Conservation (phyloP, 2,329 filamentous ascomycete genomes). For the Penicillium sp. region DNA sequence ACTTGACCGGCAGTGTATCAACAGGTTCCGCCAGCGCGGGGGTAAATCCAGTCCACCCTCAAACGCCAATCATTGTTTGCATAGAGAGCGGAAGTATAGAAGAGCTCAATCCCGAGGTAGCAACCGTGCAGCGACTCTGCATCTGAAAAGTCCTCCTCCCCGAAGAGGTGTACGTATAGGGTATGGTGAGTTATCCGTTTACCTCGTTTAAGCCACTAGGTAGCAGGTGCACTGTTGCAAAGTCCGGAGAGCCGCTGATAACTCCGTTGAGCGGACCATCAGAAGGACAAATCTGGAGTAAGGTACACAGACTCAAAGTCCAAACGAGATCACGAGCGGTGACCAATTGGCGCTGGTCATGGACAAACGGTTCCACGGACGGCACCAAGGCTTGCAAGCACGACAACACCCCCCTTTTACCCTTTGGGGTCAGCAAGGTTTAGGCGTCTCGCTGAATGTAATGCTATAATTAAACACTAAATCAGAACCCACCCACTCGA, state of each 20-base stretch:
- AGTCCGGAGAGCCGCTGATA: conserved; percentile 6
- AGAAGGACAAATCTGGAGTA: background rate
- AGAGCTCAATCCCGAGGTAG: conserved; percentile 29
- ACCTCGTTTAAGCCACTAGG: background rate
- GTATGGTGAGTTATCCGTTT: background rate
- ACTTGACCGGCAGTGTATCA: conserved; percentile 31
- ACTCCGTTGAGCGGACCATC: background rate
- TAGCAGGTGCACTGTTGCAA: background rate
- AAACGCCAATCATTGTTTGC: conserved; percentile 27
- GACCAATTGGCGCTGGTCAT: background rate
- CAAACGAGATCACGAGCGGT: background rate
- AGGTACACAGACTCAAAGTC: background rate
- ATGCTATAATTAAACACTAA: conserved; percentile 13
- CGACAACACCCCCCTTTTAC: conserved; percentile 7
- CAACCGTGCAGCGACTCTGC: conserved; percentile 31
- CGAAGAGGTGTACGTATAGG: too few relatives aligned
- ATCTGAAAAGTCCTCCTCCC: background rate
- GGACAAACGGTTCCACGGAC: background rate
- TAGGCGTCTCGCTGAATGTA: background rate
- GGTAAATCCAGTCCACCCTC: conserved; percentile 19
- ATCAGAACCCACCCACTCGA: background rate
- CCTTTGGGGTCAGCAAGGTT: conserved; percentile 5
- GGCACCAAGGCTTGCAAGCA: background rate
- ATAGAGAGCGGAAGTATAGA: conserved; percentile 19
- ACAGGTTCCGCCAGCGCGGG: conserved; percentile 32